Evolutionary conservation across 257 asterid species (phyloP).

Genomic region (Anisodus tanguticus): DNA sequence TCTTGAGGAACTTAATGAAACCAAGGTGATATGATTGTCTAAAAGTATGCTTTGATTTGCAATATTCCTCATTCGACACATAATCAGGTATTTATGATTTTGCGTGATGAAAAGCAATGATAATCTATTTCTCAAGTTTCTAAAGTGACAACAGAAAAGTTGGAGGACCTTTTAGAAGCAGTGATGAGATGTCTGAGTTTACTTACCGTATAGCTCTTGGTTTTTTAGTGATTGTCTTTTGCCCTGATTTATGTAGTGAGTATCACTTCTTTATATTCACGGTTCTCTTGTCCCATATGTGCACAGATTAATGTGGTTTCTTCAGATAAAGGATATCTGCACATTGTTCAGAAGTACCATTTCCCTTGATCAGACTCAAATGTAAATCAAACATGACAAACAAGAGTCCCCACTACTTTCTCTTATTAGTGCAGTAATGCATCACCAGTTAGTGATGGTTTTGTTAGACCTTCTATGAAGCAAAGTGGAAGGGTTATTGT

Average conservation of each 20-base stretch:
- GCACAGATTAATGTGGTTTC: not conserved
- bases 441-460: not conserved
- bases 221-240: not conserved
- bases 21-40: not conserved
- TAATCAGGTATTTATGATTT: not conserved
- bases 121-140: not conserved
- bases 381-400: not conserved
- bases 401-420: not conserved
- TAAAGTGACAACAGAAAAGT: not conserved
- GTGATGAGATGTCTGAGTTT: not conserved
- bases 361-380: not conserved
- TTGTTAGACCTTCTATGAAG: not conserved
- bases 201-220: not conserved
- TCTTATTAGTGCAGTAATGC: not conserved
- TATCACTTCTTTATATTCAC: not conserved
- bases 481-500: not conserved
- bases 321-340: conserved; percentile 7
- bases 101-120: not conserved
- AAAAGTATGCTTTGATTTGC: not conserved
- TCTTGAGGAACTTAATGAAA: not conserved
- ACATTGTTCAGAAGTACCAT: not conserved
- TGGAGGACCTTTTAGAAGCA: conserved; percentile 1
- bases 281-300: not conserved
- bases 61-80: not conserved
- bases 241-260: not conserved